phyloP scores from a whole-genome alignment of 2,329 filamentous ascomycete genomes.

The Berkeleyomyces basicola region DNA sequence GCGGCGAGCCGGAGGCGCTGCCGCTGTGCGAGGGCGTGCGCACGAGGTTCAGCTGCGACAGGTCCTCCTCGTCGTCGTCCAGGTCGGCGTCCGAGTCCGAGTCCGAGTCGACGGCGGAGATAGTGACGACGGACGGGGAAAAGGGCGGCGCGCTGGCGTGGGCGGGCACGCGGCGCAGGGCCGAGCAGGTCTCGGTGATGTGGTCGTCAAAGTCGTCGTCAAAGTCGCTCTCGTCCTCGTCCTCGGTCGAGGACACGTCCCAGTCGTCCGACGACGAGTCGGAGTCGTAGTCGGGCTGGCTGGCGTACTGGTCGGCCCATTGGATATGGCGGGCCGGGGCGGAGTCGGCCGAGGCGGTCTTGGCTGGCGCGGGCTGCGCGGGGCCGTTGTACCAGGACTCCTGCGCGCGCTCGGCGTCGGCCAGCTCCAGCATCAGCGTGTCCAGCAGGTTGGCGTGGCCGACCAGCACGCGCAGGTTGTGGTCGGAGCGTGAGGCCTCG shows the following conservation, averaged over 20 bases:
- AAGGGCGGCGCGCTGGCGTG: not conserved
- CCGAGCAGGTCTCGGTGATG: not conserved
- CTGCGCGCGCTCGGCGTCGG: slow-evolving; percentile 87
- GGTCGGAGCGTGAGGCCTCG: slow-evolving; percentile 79
- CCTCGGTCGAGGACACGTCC: slow-evolving; percentile 1
- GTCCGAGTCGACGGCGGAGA: not conserved
- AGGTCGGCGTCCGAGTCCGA: slow-evolving; percentile 29
- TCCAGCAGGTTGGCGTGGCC: slow-evolving; percentile 98
- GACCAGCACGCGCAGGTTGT: slow-evolving; percentile 87
- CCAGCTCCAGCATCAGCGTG: slow-evolving; percentile 77
- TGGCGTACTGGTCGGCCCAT: slow-evolving; percentile 45
- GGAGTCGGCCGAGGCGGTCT: slow-evolving; percentile 20
- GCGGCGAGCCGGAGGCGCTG: slow-evolving; percentile 36
- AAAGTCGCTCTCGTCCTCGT: not conserved
- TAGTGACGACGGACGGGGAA: not conserved
- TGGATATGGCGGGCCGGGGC: slow-evolving; percentile 58
- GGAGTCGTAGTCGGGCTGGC: slow-evolving; percentile 19
- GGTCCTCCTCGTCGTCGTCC: slow-evolving; percentile 46
- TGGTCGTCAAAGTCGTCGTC: slow-evolving; percentile 3
- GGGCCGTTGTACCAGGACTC: slow-evolving; percentile 87
- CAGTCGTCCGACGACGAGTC: slow-evolving; percentile 16
- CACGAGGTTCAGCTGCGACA: slow-evolving; percentile 47
- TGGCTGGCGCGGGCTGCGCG: slow-evolving; percentile 52
- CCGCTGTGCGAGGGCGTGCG: slow-evolving; percentile 44
- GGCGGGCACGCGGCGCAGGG: not conserved